phyloP scores from a whole-genome alignment of 2,329 filamentous ascomycete genomes.

The Diplodia seriata region DNA sequence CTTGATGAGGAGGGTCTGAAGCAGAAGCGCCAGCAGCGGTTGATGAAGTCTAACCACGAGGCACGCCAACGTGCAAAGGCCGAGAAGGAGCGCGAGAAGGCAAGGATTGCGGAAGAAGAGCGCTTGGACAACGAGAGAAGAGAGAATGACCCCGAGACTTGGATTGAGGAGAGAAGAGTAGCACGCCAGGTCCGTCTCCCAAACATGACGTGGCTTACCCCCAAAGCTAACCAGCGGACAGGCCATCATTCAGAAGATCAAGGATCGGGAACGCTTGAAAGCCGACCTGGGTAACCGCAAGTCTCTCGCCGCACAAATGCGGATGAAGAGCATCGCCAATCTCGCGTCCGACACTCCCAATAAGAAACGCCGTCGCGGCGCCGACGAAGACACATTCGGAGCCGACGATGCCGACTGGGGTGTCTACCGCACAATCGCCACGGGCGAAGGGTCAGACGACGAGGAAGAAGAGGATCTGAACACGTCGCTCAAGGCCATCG shows the following conservation, averaged over 20 bases:
- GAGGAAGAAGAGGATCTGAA: slow-evolving; percentile 90
- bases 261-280: slow-evolving; percentile 90
- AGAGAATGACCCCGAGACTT: slow-evolving; percentile 81
- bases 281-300: slow-evolving; percentile 96
- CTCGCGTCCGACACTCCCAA: slow-evolving; percentile 85
- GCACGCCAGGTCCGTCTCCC: slow-evolving; percentile 63
- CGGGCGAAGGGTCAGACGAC: slow-evolving; percentile 80
- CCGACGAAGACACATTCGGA: slow-evolving; percentile 95
- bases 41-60: slow-evolving; percentile 94
- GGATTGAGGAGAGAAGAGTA: slow-evolving; percentile 82
- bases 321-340: slow-evolving; percentile 98
- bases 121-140: slow-evolving; percentile 82
- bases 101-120: slow-evolving; percentile 80
- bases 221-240: slow-evolving; percentile 44
- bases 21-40: slow-evolving; percentile 87
- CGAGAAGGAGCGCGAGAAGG: slow-evolving; percentile 93
- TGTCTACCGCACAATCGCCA: slow-evolving; percentile 91
- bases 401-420: slow-evolving; percentile 98
- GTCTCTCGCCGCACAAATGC: slow-evolving; percentile 91
- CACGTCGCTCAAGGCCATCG: slow-evolving; percentile 74
- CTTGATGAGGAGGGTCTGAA: slow-evolving; percentile 91
- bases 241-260: slow-evolving; percentile 79
- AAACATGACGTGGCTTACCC: slow-evolving; percentile 19
- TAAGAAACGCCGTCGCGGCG: slow-evolving; percentile 84
- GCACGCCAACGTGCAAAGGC: slow-evolving; percentile 92